Evolutionary conservation across 2,329 filamentous ascomycete genomes (phyloP).

Genomic region (Aphanocladium album): DNA sequence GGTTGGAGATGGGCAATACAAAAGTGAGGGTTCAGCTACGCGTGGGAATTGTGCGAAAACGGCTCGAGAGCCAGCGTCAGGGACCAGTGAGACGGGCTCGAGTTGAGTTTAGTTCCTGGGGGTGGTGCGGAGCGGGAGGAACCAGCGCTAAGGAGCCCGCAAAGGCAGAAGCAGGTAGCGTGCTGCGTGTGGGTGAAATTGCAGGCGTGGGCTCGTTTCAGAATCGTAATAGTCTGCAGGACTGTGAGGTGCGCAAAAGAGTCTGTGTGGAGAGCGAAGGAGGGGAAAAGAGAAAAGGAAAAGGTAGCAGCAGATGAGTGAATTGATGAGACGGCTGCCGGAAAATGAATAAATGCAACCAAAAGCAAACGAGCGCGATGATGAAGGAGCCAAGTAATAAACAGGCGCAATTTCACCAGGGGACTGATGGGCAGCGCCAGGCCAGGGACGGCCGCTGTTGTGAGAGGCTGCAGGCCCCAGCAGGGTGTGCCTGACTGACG

Average conservation of each 20-base stretch:
- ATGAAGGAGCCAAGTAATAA: constrained; percentile 5
- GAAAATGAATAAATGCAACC: neutral
- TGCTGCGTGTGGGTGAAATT: constrained; percentile 3
- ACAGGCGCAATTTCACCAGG: neutral
- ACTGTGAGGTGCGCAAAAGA: neutral
- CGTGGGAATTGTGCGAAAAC: neutral
- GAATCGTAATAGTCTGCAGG: neutral
- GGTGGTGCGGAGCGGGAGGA: constrained; percentile 10
- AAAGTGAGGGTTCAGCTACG: neutral
- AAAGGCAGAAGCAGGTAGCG: neutral
- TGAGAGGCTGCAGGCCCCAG: neutral
- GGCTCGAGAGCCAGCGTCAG: neutral
- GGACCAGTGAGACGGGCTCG: constrained; percentile 6
- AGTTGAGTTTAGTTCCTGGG: constrained; percentile 9
- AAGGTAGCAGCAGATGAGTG: neutral
- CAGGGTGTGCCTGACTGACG: constrained; percentile 3
- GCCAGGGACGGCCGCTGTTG: neutral
- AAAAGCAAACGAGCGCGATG: neutral
- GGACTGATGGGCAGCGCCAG: neutral
- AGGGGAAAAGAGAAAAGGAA: neutral
- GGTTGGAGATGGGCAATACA: neutral
- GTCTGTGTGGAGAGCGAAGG: neutral
- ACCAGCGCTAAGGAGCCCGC: neutral
- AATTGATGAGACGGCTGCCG: neutral
- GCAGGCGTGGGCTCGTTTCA: constrained; percentile 9